Conservation (phyloP, 768 basidiomycete species). For the Suillus sp. region DNA sequence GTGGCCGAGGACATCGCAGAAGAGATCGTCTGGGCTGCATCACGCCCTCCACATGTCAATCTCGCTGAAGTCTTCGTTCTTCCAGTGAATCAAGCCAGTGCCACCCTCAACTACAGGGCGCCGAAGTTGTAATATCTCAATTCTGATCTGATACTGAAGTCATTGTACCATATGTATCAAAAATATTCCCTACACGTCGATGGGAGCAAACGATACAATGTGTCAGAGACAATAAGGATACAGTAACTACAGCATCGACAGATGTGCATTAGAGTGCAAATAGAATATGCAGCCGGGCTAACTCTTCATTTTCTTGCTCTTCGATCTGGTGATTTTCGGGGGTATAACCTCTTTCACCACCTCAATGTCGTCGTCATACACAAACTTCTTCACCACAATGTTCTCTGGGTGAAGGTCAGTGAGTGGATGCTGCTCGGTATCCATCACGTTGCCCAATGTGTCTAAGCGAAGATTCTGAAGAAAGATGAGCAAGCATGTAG, state of each 20-base stretch:
- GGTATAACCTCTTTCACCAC: conserved; percentile 21
- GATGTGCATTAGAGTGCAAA: conserved; percentile 18
- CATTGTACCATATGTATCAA: background rate
- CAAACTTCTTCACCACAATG: conserved; percentile 73
- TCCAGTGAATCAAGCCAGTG: conserved; percentile 78
- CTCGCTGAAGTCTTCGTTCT: conserved; percentile 80
- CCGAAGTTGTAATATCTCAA: conserved; percentile 28
- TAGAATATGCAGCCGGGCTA: conserved; percentile 13
- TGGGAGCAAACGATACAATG: background rate
- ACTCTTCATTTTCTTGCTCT: conserved; percentile 51
- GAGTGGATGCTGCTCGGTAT: conserved; percentile 53
- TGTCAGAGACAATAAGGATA: conserved; percentile 31
- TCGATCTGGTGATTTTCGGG: conserved; percentile 58
- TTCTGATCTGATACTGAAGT: background rate
- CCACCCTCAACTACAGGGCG: conserved; percentile 61
- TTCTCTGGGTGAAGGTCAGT: conserved; percentile 63
- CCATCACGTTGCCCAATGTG: conserved; percentile 68
- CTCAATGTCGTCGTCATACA: conserved; percentile 74
- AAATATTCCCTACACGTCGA: background rate
- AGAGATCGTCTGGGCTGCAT: conserved; percentile 96
- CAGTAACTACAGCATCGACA: conserved; percentile 30
- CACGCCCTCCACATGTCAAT: conserved; percentile 90
- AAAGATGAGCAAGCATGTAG: conserved; percentile 13
- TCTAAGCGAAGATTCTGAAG: conserved; percentile 63
- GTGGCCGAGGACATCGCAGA: conserved; percentile 89